These are phyloP conservation scores for Leishmania major DNA, from an alignment of 208 protist species.

Conservation along the genomic window DNA sequence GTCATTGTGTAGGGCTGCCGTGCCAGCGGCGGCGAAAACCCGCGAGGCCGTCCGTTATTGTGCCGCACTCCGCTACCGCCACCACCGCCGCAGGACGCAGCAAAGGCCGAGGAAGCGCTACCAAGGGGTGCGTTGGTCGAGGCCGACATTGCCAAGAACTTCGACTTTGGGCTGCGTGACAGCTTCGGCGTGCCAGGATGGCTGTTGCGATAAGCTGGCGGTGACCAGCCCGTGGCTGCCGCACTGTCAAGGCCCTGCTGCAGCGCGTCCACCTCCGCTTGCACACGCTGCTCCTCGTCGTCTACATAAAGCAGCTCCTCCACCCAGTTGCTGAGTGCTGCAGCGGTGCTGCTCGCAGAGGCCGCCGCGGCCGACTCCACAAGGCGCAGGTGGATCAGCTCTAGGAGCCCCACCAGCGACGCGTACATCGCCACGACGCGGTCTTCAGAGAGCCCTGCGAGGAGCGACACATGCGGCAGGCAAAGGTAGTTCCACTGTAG, in stretches of 20 bases:
- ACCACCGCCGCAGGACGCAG: neutral
- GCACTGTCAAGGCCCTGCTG: neutral
- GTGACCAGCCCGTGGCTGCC: conserved; percentile 15
- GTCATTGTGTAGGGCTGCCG: conserved; percentile 29
- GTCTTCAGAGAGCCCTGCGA: conserved; percentile 71
- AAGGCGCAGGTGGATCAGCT: conserved; percentile 46
- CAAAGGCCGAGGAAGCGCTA: conserved; percentile 4
- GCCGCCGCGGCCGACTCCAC: neutral
- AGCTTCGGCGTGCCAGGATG: conserved; percentile 24
- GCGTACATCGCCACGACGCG: conserved; percentile 74
- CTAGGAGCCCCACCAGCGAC: conserved; percentile 66
- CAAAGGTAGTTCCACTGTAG: conserved; percentile 63
- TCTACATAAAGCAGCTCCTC: conserved; percentile 48
- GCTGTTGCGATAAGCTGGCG: conserved; percentile 31
- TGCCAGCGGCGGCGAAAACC: conserved; percentile 13
- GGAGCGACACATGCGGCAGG: conserved; percentile 52
- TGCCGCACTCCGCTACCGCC: neutral
- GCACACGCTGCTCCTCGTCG: conserved; percentile 17
- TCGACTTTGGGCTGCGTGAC: conserved; percentile 27
- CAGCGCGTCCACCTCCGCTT: neutral
- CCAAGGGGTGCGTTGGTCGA: conserved; percentile 13
- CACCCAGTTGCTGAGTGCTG: conserved; percentile 36
- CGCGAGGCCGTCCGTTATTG: conserved; percentile 5
- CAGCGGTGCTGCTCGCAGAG: neutral
- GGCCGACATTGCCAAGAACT: conserved; percentile 19